Evolutionary conservation across 441 rosid genomes (phyloP).

Genomic region (Populus hybrid): DNA sequence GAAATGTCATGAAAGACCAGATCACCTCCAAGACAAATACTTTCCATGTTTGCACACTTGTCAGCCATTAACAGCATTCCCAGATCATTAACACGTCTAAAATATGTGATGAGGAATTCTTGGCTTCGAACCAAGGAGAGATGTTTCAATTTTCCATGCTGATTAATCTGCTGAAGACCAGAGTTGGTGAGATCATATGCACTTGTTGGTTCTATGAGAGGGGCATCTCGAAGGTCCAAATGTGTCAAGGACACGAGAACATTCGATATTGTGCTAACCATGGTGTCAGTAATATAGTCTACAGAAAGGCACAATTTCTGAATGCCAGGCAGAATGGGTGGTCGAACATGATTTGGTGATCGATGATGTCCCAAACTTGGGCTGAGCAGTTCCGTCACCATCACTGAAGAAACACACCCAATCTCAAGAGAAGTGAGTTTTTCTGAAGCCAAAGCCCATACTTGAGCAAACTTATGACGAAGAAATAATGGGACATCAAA

Average conservation of each 20-base stretch:
- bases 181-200: constrained; percentile 74
- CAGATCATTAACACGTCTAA: constrained; percentile 82
- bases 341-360: constrained; percentile 30
- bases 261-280: constrained; percentile 67
- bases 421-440: constrained; percentile 82
- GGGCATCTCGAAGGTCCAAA: constrained; percentile 87
- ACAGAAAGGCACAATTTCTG: constrained; percentile 69
- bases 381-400: constrained; percentile 71
- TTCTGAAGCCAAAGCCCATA: constrained; percentile 70
- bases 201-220: constrained; percentile 61
- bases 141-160: constrained; percentile 71
- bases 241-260: constrained; percentile 63
- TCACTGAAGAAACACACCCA: constrained; percentile 70
- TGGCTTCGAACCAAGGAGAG: constrained; percentile 82
- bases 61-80: constrained; percentile 92
- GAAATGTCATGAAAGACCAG: constrained; percentile 83
- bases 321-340: constrained; percentile 52
- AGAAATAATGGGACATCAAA: constrained; percentile 71
- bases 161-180: constrained; percentile 82
- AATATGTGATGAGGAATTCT: constrained; percentile 60
- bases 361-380: constrained; percentile 38
- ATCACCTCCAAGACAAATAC: constrained; percentile 82
- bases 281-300: constrained; percentile 69
- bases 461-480: constrained; percentile 55
- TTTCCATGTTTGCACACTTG: constrained; percentile 74